Percentiles rank a stretch among this genome's conserved stretches.
These are phyloP conservation scores for Laguncularia racemosa DNA, from an alignment of 345 rosid genomes.

Conservation along the genomic window DNA sequence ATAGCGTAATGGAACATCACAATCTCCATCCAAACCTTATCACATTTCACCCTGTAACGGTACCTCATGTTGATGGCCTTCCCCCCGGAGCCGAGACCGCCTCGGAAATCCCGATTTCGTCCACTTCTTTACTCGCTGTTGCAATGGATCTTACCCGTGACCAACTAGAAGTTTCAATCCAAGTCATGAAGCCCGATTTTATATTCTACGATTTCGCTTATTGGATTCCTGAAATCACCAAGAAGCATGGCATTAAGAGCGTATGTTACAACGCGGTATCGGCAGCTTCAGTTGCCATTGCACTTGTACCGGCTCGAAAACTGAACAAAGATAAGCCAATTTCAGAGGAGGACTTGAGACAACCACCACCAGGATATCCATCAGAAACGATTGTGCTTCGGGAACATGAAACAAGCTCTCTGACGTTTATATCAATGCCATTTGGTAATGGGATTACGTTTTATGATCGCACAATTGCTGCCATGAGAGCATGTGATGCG, in stretches of 20 bases:
- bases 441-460: slow-evolving; percentile 49
- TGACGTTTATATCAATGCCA: slow-evolving; percentile 34
- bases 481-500: slow-evolving; percentile 44
- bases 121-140: slow-evolving; percentile 30
- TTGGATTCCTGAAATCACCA: slow-evolving; percentile 54
- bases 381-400: slow-evolving; percentile 38
- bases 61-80: slow-evolving; percentile 49
- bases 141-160: slow-evolving; percentile 58
- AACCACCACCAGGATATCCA: slow-evolving; percentile 55
- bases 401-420: slow-evolving; percentile 29
- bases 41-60: slow-evolving; percentile 21
- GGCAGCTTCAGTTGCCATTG: slow-evolving; percentile 49
- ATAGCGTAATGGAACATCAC: slow-evolving; percentile 19
- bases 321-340: slow-evolving; percentile 20
- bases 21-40: slow-evolving; percentile 34
- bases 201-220: slow-evolving; percentile 44
- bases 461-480: slow-evolving; percentile 29
- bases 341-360: slow-evolving; percentile 35
- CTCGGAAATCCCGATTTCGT: slow-evolving; percentile 48
- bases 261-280: slow-evolving; percentile 37
- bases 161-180: slow-evolving; percentile 37
- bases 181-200: slow-evolving; percentile 28
- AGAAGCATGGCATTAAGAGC: slow-evolving; percentile 43
- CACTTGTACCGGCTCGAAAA: slow-evolving; percentile 54
- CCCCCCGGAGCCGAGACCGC: slow-evolving; percentile 67